A percentile compares a stretch with the other conserved stretches of the same genome.
These are phyloP conservation scores for Hanseniaspora sp. DNA, from an alignment of 1,139 yeast genomes.

Conservation along the genomic window DNA sequence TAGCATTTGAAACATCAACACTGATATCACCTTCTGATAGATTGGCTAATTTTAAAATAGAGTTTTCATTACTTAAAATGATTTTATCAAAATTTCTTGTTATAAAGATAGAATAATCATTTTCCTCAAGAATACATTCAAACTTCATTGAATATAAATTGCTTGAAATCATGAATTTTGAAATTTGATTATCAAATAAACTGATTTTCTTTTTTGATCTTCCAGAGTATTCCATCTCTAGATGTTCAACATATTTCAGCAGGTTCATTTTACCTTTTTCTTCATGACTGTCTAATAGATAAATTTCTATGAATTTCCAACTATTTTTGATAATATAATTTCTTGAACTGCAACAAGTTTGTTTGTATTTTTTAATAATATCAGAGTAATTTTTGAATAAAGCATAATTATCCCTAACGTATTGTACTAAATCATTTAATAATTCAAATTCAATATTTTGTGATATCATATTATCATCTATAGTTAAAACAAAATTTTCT, in stretches of 20 bases:
- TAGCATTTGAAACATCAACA: not conserved
- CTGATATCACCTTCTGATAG: not conserved
- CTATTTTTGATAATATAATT: not conserved
- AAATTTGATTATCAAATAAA: not conserved
- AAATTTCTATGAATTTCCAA: not conserved
- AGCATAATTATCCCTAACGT: not conserved
- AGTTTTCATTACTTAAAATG: not conserved
- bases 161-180: no score
- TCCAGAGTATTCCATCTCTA: not conserved
- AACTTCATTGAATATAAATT: slow-evolving; percentile 2
- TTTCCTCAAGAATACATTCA: not conserved
- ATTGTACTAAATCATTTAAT: not conserved
- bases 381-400: not conserved
- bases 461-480: not conserved
- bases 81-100: slow-evolving; percentile 3
- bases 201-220: not conserved
- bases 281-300: not conserved
- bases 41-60: not conserved
- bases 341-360: not conserved
- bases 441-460: slow-evolving; percentile 9
- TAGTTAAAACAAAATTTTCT: not conserved
- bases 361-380: not conserved
- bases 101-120: slow-evolving; percentile 5
- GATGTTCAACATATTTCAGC: not conserved
- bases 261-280: not conserved